Evolutionary conservation across 345 rosid species (phyloP), one percentile per base, ranked within the genome.

Genomic region (Raphanus sativus): DNA sequence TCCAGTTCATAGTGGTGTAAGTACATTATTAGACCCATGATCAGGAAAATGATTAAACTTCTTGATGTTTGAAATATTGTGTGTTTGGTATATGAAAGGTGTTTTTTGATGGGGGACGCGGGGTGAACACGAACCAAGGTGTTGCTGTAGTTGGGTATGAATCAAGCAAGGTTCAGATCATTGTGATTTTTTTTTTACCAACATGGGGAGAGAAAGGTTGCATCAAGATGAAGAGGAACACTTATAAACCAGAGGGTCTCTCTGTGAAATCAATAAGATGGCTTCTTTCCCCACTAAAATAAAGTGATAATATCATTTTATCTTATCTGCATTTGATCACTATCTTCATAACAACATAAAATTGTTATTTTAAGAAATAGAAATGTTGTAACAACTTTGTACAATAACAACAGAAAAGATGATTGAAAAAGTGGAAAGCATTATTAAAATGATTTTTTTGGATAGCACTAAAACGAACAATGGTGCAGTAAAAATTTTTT

Each of bases 101-200:
- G 89, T 93, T 32, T 90, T 87, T 87, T 67, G 82, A 81, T 52
- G 92, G 98, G 69, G 69, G 78, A 15, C 91, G 96, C 64, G 89
- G 93, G 36, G 85, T 81, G 0, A 84, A 83, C 1, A 82, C 89
- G 0, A 89, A 91, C 68, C 97, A 87, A 6, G 96, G 92, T n/a
- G 96, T 91, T 30, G 83, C 95, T 60, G 93, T 91, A 0, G 94
- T 90, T 40, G 97, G 94, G 21, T 93, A 91, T 10, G 97, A 96
- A 70, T 83, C 98, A 71, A 67, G 81, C 15, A 89, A 69, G 63
- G 91, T 86, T 36, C 66, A 21, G 94, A 91, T 91, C 38, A 86
- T 87, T 16, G 96, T 93, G 78, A 93, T 85, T 81, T 56, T 89
- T 96, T 0, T 93, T 94, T 97, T 94, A 48, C 29, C 84, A 4